A percentile compares a stretch with the other conserved stretches of the same genome.
Evolutionary conservation across 1,284 basidiomycete genomes (phyloP).

Genomic region (Entoloma clypeatum): DNA sequence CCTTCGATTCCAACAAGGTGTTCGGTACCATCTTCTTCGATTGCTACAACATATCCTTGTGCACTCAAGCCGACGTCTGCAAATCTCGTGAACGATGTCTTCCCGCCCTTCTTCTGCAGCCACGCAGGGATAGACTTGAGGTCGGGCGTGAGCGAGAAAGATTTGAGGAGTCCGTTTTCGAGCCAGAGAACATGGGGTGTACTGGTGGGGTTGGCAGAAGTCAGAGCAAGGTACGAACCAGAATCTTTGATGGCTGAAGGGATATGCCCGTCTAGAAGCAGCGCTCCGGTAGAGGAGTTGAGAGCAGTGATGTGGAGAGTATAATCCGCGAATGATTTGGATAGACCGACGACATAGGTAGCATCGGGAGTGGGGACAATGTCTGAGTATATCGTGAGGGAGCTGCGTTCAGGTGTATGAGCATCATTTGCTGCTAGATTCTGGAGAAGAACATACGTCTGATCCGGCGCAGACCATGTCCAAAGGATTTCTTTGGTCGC

Average conservation of each 20-base stretch:
- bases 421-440: not conserved
- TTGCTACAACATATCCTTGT: conserved; percentile 49
- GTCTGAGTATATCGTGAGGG: conserved; percentile 60
- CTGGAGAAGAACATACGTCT: conserved; percentile 42
- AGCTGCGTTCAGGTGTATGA: conserved; percentile 37
- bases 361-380: conserved; percentile 49
- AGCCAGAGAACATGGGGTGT: conserved; percentile 62
- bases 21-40: conserved; percentile 51
- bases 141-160: conserved; percentile 51
- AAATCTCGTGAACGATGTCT: too few species aligned
- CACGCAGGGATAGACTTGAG: conserved; percentile 46
- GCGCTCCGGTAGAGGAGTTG: conserved; percentile 50
- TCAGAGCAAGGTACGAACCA: conserved; percentile 39
- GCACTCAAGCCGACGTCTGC: too few species aligned
- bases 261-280: conserved; percentile 50
- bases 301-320: conserved; percentile 66
- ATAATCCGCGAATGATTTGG: conserved; percentile 58
- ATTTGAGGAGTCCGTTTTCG: conserved; percentile 54
- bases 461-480: conserved; percentile 63
- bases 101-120: conserved; percentile 36
- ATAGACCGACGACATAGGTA: conserved; percentile 67
- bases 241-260: conserved; percentile 54
- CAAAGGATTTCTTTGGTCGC: conserved; percentile 51
- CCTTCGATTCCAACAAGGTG: conserved; percentile 49
- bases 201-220: not conserved